phyloP scores from a whole-genome alignment of 371 early-diverging fungal genomes.

The Mucor lusitanicus region DNA sequence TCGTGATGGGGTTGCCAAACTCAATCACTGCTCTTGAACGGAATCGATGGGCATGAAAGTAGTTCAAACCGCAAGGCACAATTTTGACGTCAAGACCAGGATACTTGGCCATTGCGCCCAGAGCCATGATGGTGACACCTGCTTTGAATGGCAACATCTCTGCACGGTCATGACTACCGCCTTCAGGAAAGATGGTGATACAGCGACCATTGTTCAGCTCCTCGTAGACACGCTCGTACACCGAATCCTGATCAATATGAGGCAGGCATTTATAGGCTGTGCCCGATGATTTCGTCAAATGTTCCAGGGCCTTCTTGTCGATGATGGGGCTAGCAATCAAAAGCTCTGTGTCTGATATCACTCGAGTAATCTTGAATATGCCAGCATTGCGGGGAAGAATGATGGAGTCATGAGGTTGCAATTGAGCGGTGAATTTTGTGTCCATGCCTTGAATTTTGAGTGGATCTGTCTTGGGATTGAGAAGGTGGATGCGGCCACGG shows the following conservation, averaged over 20 bases:
- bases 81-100: slow-evolving; percentile 89
- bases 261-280: slow-evolving; percentile 80
- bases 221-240: slow-evolving; percentile 83
- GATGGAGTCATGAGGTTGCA: slow-evolving; percentile 62
- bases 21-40: slow-evolving; percentile 96
- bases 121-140: slow-evolving; percentile 90
- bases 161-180: slow-evolving; percentile 95
- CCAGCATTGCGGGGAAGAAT: slow-evolving; percentile 62
- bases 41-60: slow-evolving; percentile 96
- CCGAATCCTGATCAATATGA: slow-evolving; percentile 84
- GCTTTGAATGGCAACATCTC: slow-evolving; percentile 76
- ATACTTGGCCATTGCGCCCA: slow-evolving; percentile 92
- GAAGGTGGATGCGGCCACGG: slow-evolving; percentile 67
- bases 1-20: slow-evolving; percentile 89
- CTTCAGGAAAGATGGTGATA: slow-evolving; percentile 98
- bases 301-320: slow-evolving; percentile 62
- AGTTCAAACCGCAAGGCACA: slow-evolving; percentile 92
- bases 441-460: slow-evolving; percentile 65
- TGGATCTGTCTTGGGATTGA: slow-evolving; percentile 67
- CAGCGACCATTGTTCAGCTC: slow-evolving; percentile 80
- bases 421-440: slow-evolving; percentile 71
- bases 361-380: slow-evolving; percentile 58
- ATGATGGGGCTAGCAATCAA: slow-evolving; percentile 64
- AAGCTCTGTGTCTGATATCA: slow-evolving; percentile 83
- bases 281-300: slow-evolving; percentile 62